phyloP scores from a whole-genome alignment of 2,329 filamentous ascomycete species.

The Dactylellina drechsleri region DNA sequence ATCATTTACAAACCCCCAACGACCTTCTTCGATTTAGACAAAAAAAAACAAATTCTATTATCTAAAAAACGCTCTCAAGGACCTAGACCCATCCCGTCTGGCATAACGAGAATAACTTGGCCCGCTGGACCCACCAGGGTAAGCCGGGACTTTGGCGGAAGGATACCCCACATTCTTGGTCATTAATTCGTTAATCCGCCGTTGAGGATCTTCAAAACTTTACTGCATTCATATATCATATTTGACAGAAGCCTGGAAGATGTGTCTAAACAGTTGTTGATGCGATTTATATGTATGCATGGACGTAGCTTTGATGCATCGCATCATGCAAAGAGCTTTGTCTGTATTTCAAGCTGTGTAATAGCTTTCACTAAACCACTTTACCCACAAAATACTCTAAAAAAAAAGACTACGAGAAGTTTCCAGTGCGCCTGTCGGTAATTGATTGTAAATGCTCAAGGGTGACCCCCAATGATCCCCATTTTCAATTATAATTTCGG shows the following conservation, averaged over 20 bases:
- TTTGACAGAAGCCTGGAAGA: not conserved
- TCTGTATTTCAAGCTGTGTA: too few relatives aligned
- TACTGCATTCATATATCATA: not conserved
- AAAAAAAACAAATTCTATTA: conserved; percentile 38
- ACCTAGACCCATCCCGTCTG: conserved; percentile 38
- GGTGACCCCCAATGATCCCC: too few relatives aligned
- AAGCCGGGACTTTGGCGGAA: not conserved
- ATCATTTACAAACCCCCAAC: conserved; percentile 36
- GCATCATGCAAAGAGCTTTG: too few relatives aligned
- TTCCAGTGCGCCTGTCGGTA: too few relatives aligned
- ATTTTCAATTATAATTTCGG: too few relatives aligned
- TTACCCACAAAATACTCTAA: too few relatives aligned
- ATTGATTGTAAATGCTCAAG: too few relatives aligned
- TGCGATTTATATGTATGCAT: conserved; percentile 1
- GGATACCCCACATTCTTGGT: conserved; percentile 40
- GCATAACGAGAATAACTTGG: conserved; percentile 14
- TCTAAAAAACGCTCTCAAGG: conserved; percentile 23
- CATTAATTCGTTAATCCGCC: conserved; percentile 22
- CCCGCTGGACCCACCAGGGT: conserved; percentile 38
- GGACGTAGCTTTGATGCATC: not conserved
- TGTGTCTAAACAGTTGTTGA: conserved; percentile 14
- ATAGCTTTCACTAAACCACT: too few relatives aligned
- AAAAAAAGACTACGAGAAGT: too few relatives aligned
- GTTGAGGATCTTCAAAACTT: not conserved
- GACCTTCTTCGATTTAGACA: conserved; percentile 8